Evolutionary conservation across 1,284 basidiomycete species (phyloP).

Genomic region (Apiotrichum brassicae): DNA sequence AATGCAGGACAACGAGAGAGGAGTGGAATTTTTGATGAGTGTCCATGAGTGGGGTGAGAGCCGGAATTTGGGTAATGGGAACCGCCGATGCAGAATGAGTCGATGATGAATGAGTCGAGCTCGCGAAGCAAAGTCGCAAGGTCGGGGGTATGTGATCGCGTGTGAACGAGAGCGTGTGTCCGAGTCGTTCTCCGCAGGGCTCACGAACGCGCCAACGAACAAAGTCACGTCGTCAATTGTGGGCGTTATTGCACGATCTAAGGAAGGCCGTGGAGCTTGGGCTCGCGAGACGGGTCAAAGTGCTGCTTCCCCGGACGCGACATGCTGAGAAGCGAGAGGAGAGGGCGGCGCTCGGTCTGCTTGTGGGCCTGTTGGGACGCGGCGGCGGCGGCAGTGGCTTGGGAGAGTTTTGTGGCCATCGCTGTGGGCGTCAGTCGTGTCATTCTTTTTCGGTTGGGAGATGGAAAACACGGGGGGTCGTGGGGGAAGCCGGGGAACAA

Average conservation of each 20-base stretch:
- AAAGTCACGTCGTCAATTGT: neutral
- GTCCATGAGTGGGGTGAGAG: neutral
- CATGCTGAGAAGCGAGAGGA: conserved; percentile 13
- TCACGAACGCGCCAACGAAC: neutral
- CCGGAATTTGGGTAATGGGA: too few relatives aligned
- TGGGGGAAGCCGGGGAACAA: conserved; percentile 8
- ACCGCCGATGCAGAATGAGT: too few relatives aligned
- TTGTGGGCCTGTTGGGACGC: neutral
- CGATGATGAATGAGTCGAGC: too few relatives aligned
- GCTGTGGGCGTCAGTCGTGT: neutral
- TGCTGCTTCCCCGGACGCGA: conserved; percentile 21
- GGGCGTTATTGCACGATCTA: too few relatives aligned
- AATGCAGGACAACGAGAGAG: too few relatives aligned
- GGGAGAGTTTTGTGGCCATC: conserved; percentile 3
- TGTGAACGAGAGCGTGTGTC: too few relatives aligned
- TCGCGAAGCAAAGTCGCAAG: too few relatives aligned
- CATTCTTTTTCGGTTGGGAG: too few relatives aligned
- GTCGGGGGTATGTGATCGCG: too few relatives aligned
- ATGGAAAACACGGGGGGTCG: too few relatives aligned
- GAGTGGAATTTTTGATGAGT: too few relatives aligned
- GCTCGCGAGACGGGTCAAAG: conserved; percentile 40
- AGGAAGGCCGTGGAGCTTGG: conserved; percentile 34
- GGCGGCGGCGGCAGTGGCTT: conserved; percentile 3
- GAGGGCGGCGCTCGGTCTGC: conserved; percentile 5
- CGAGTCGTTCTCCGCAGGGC: too few relatives aligned